These are phyloP conservation scores for Pseudopithomyces maydicus DNA, from an alignment of 2,329 filamentous ascomycete genomes.

Conservation along the genomic window DNA sequence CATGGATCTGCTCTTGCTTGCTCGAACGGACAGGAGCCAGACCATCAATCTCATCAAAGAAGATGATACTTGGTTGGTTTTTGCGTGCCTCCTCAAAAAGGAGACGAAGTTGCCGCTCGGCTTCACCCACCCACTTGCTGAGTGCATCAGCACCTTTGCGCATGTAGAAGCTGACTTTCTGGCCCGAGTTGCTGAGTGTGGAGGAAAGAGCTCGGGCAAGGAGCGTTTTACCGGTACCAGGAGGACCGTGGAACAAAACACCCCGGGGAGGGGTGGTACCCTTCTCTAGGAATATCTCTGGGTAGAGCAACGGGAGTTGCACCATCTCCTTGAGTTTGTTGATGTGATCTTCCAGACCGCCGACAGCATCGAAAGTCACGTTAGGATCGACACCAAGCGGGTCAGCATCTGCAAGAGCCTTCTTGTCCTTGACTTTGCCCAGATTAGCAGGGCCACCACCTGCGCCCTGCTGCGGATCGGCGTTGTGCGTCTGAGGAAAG, in stretches of 20 bases:
- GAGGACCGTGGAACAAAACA: conserved; percentile 94
- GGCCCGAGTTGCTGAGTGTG: conserved; percentile 83
- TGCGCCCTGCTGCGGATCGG: conserved; percentile 60
- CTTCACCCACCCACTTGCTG: conserved; percentile 99
- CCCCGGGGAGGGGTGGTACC: conserved; percentile 93
- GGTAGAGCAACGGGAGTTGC: conserved; percentile 88
- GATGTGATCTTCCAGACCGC: conserved; percentile 90
- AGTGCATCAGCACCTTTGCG: conserved; percentile 96
- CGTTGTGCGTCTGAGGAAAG: conserved; percentile 62
- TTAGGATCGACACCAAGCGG: conserved; percentile 90
- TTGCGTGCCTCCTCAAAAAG: conserved; percentile 95
- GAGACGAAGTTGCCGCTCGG: conserved; percentile 89
- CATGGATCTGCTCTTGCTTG: conserved; percentile 98
- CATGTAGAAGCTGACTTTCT: conserved; percentile 99
- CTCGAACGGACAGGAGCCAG: conserved; percentile 94
- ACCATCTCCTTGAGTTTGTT: conserved; percentile 99
- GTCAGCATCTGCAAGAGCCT: conserved; percentile 89
- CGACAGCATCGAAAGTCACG: conserved; percentile 93
- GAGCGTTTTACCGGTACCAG: conserved; percentile 97
- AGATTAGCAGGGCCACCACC: conserved; percentile 77
- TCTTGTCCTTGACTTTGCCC: conserved; percentile 91
- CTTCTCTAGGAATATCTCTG: conserved; percentile 89
- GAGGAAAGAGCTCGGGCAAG: conserved; percentile 91
- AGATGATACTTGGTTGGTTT: conserved; percentile 98
- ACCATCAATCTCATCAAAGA: conserved; percentile 98